Percentiles rank a stretch among this genome's conserved stretches.
Evolutionary conservation across 2,329 filamentous ascomycete species (phyloP).

Genomic region (Helotiales sp.): DNA sequence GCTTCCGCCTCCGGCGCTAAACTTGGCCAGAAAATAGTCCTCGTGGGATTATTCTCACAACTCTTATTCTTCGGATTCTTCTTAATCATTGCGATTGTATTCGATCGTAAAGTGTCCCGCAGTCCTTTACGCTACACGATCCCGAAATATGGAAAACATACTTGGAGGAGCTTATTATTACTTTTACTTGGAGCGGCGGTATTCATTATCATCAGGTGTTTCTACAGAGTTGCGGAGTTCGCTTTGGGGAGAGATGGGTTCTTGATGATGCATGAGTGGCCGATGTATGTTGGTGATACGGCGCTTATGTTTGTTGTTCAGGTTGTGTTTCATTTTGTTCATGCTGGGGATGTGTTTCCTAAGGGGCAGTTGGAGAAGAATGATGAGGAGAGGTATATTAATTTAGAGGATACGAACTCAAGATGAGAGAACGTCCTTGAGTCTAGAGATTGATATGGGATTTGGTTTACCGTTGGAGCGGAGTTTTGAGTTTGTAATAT

Average conservation of each 20-base stretch:
- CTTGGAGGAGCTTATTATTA: constrained; percentile 38
- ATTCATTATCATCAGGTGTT: constrained; percentile 44
- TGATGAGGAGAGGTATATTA: not conserved
- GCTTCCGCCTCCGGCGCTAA: constrained; percentile 12
- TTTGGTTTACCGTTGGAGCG: no score
- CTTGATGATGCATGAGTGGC: constrained; percentile 4
- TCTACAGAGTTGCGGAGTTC: constrained; percentile 29
- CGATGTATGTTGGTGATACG: constrained; percentile 8
- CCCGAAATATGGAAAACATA: constrained; percentile 13
- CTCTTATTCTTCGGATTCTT: constrained; percentile 51
- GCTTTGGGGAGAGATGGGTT: not conserved
- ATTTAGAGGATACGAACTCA: not conserved
- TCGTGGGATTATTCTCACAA: constrained; percentile 48
- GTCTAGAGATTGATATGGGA: no score
- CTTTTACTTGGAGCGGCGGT: constrained; percentile 41
- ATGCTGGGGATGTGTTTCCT: constrained; percentile 10
- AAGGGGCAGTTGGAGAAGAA: not conserved
- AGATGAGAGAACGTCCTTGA: no score
- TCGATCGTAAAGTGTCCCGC: constrained; percentile 40
- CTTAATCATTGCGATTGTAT: constrained; percentile 42
- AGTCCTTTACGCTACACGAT: constrained; percentile 5
- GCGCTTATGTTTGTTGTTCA: constrained; percentile 9
- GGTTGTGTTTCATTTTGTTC: constrained; percentile 9
- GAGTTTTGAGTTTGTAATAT: no score
- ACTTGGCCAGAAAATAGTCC: constrained; percentile 42